Conservation (phyloP, 169 alveolate genomes). For the Blepharisma undulans region DNA sequence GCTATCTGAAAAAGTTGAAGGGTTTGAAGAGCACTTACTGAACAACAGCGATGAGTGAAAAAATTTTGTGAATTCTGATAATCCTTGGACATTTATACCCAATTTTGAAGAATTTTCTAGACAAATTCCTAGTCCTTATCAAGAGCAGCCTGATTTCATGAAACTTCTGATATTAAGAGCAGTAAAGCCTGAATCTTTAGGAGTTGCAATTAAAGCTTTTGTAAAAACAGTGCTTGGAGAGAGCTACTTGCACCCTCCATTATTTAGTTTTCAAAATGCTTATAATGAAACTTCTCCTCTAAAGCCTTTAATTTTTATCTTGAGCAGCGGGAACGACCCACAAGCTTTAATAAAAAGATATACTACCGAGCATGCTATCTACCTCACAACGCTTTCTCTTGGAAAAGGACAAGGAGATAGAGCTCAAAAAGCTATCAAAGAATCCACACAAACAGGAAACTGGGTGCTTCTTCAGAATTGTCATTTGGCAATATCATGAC, state of each 20-base stretch:
- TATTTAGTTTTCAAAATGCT: background rate
- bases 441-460: slow-evolving; percentile 71
- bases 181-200: slow-evolving; percentile 49
- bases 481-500: slow-evolving; percentile 83
- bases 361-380: slow-evolving; percentile 55
- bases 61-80: slow-evolving; percentile 7
- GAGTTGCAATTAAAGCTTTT: slow-evolving; percentile 36
- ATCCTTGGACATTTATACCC: background rate
- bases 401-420: slow-evolving; percentile 85
- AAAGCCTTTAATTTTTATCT: slow-evolving; percentile 77
- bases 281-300: slow-evolving; percentile 47
- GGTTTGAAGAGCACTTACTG: slow-evolving; percentile 44
- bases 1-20: slow-evolving; percentile 40
- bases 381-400: slow-evolving; percentile 76
- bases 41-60: slow-evolving; percentile 45
- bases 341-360: slow-evolving; percentile 42
- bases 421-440: slow-evolving; percentile 83
- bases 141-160: slow-evolving; percentile 31
- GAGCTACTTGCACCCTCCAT: background rate
- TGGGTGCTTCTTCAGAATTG: slow-evolving; percentile 87
- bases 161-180: slow-evolving; percentile 46
- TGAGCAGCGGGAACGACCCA: slow-evolving; percentile 63
- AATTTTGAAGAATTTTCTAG: slow-evolving; percentile 2
- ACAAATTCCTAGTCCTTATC: background rate
- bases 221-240: slow-evolving; percentile 20